These are phyloP conservation scores for Alternaria gansuensis DNA, from an alignment of 2,329 filamentous ascomycete genomes.

Conservation along the genomic window DNA sequence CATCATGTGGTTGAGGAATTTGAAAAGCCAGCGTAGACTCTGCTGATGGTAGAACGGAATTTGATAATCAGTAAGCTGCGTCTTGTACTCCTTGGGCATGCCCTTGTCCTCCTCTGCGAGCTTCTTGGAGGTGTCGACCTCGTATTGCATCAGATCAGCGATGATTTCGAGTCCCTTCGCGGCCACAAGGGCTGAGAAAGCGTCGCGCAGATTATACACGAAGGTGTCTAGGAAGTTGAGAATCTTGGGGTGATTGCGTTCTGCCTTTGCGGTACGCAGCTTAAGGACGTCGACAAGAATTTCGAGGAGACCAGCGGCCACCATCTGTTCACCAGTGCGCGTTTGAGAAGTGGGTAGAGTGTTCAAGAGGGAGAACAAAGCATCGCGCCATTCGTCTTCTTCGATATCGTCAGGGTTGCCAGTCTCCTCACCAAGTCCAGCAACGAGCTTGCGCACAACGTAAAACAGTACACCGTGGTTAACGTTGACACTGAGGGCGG, in stretches of 20 bases:
- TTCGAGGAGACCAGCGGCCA: conserved; percentile 87
- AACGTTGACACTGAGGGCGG: conserved; percentile 92
- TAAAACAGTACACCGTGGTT: conserved; percentile 97
- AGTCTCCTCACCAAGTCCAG: conserved; percentile 70
- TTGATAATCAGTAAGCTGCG: conserved; percentile 87
- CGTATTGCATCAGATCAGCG: conserved; percentile 82
- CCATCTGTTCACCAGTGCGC: conserved; percentile 81
- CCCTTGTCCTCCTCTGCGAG: conserved; percentile 74
- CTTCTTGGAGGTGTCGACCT: conserved; percentile 75
- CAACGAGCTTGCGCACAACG: conserved; percentile 87
- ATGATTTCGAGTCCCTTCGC: conserved; percentile 89
- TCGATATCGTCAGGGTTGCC: conserved; percentile 65
- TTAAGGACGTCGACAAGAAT: conserved; percentile 89
- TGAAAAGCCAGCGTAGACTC: conserved; percentile 90
- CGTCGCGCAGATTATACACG: conserved; percentile 83
- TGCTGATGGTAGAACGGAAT: conserved; percentile 94
- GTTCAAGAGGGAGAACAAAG: conserved; percentile 85
- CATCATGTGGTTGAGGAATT: conserved; percentile 97
- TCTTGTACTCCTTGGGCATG: conserved; percentile 75
- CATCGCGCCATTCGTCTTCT: conserved; percentile 90
- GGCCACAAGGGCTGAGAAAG: conserved; percentile 82
- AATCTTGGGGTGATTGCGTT: conserved; percentile 83
- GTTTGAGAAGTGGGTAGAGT: conserved; percentile 76
- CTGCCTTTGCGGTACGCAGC: conserved; percentile 80
- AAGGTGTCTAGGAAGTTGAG: conserved; percentile 88